Evolutionary conservation across 352 stramenopile genomes (phyloP).

Genomic region (Pythium dissotocum): DNA sequence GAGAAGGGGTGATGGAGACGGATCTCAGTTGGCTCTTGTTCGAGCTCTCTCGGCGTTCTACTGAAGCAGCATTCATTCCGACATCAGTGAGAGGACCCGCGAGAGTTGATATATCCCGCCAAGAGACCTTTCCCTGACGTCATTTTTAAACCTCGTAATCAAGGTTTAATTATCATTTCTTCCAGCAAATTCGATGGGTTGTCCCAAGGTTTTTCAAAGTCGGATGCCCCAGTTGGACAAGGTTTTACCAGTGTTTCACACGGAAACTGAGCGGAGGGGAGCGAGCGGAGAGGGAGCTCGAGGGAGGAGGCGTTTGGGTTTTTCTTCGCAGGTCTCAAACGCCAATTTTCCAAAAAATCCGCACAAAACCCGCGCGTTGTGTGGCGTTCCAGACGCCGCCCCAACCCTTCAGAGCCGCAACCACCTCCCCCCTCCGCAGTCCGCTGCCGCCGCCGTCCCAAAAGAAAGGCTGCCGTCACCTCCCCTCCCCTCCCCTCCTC

Average conservation of each 20-base stretch:
- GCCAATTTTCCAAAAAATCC: constrained; percentile 35
- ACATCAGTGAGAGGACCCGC: neutral
- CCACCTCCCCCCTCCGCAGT: neutral
- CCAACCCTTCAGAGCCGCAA: constrained; percentile 15
- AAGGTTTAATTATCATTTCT: constrained; percentile 20
- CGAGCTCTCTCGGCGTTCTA: neutral
- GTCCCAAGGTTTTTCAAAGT: constrained; percentile 14
- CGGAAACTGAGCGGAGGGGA: constrained; percentile 14
- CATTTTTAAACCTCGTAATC: constrained; percentile 17
- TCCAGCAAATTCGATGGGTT: constrained; percentile 23
- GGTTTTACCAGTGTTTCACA: constrained; percentile 16
- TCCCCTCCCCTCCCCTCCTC: neutral
- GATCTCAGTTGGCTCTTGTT: constrained; percentile 8
- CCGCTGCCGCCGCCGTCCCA: constrained; percentile 13
- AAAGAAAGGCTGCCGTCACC: constrained; percentile 27
- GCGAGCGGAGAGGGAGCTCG: neutral
- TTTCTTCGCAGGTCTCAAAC: constrained; percentile 29
- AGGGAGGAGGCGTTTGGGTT: constrained; percentile 9
- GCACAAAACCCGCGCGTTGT: constrained; percentile 23
- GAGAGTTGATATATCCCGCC: constrained; percentile 10
- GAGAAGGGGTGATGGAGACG: neutral
- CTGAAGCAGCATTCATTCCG: constrained; percentile 14
- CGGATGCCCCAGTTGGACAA: constrained; percentile 22
- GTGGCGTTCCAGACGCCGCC: constrained; percentile 8
- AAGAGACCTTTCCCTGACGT: constrained; percentile 21